Conservation (phyloP, 2,329 filamentous ascomycete genomes). For the Ophiostoma angusticollis region DNA sequence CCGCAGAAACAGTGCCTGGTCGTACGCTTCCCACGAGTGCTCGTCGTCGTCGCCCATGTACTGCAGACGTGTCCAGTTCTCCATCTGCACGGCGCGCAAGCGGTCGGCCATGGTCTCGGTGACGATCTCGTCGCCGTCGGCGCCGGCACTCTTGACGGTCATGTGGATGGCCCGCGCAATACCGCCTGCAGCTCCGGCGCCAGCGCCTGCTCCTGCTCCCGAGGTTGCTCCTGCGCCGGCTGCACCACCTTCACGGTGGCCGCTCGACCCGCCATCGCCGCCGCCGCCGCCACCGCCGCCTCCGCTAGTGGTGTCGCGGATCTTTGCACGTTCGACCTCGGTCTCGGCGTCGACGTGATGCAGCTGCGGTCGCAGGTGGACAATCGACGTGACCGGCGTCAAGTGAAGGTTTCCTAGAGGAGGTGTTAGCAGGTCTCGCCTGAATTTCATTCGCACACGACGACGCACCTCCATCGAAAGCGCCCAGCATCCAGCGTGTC, state of each 20-base stretch:
- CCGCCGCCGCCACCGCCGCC: slow-evolving; percentile 26
- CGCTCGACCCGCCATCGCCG: slow-evolving; percentile 9
- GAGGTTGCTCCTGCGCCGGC: too few species aligned
- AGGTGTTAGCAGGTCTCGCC: neutral
- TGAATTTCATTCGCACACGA: too few species aligned
- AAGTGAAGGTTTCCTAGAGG: slow-evolving; percentile 67
- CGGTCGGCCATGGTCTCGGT: slow-evolving; percentile 63
- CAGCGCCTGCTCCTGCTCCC: slow-evolving; percentile 25
- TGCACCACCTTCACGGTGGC: slow-evolving; percentile 16
- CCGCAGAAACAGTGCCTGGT: slow-evolving; percentile 53
- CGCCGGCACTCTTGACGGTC: slow-evolving; percentile 65
- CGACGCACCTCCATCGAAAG: slow-evolving; percentile 71
- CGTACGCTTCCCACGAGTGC: slow-evolving; percentile 63
- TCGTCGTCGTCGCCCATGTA: slow-evolving; percentile 74
- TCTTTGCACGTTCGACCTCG: slow-evolving; percentile 47
- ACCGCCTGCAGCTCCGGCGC: slow-evolving; percentile 18
- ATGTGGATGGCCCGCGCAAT: slow-evolving; percentile 65
- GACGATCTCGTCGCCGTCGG: slow-evolving; percentile 43
- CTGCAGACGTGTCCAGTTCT: slow-evolving; percentile 66
- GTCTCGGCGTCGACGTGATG: slow-evolving; percentile 80
- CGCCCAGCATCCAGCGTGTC: slow-evolving; percentile 80
- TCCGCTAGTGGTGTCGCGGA: slow-evolving; percentile 11
- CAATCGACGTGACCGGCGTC: slow-evolving; percentile 67
- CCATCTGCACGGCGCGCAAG: slow-evolving; percentile 64
- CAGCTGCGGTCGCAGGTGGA: slow-evolving; percentile 82